Evolutionary conservation across 73 alveolate genomes (phyloP).

Genomic region (Blepharisma japonicum): DNA sequence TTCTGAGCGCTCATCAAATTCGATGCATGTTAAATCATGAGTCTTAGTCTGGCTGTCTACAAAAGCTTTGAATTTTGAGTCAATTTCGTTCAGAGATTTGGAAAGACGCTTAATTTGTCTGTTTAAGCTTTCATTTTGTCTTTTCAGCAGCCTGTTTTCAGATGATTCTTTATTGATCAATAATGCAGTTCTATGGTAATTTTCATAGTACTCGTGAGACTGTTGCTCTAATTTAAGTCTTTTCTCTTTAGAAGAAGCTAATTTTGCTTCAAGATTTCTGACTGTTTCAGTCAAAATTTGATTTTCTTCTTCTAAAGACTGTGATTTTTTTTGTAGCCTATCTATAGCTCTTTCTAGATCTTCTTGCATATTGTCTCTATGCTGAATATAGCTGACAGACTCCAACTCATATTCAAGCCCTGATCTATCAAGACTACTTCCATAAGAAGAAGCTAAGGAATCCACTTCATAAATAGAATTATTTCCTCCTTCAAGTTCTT

Average conservation of each 20-base stretch:
- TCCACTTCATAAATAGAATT: no score
- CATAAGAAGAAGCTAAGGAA: no score
- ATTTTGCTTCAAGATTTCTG: no score
- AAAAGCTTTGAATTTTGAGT: conserved; percentile 2
- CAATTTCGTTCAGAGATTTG: not conserved
- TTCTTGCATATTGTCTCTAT: no score
- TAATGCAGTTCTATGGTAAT: not conserved
- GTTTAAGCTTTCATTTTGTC: conserved; percentile 5
- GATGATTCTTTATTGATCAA: not conserved
- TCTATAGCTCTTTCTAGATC: no score
- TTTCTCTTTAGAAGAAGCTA: not conserved
- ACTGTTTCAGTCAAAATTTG: no score
- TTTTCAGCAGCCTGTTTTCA: not conserved
- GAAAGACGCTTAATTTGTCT: not conserved
- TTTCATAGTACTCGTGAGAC: conserved; percentile 29
- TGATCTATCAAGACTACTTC: no score
- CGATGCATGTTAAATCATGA: not conserved
- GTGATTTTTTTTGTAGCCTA: no score
- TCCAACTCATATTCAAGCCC: no score
- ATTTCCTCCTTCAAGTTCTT: no score
- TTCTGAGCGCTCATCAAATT: not conserved
- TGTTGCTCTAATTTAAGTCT: not conserved
- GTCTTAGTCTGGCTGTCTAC: not conserved
- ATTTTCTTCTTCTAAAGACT: no score
- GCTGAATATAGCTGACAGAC: no score